Percentiles rank a stretch among this genome's conserved stretches.
Conservation (phyloP, 2,329 filamentous ascomycete genomes). For the Alternaria triticimaculans region DNA sequence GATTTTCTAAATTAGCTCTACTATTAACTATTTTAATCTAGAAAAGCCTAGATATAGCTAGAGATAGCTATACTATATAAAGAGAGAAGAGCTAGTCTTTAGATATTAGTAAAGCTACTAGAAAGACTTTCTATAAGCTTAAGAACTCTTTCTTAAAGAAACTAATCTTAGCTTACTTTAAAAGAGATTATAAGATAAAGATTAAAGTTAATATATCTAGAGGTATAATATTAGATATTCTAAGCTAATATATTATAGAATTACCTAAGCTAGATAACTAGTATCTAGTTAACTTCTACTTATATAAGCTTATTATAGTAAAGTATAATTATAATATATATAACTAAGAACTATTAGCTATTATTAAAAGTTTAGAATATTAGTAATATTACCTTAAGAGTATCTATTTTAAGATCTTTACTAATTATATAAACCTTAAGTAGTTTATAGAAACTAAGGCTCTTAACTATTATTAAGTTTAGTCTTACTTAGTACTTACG, state of each 20-base stretch:
- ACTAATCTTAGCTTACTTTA: background rate
- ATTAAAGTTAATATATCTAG: background rate
- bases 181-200: background rate
- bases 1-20: background rate
- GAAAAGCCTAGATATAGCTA: background rate
- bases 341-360: too few relatives aligned
- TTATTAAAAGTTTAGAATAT: too few relatives aligned
- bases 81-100: background rate
- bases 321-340: background rate
- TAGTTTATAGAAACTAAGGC: too few relatives aligned
- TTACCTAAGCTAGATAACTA: background rate
- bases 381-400: too few relatives aligned
- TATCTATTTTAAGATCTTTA: too few relatives aligned
- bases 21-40: background rate
- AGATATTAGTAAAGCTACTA: background rate
- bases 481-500: too few relatives aligned
- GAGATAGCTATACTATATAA: background rate
- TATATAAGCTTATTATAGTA: background rate
- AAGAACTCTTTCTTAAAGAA: too few relatives aligned
- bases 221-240: background rate
- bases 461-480: too few relatives aligned
- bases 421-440: too few relatives aligned
- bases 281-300: background rate
- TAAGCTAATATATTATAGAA: background rate
- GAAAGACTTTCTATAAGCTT: too few relatives aligned